These are phyloP conservation scores for Trifolium fragiferum DNA, from an alignment of 306 rosid genomes.

Conservation along the genomic window DNA sequence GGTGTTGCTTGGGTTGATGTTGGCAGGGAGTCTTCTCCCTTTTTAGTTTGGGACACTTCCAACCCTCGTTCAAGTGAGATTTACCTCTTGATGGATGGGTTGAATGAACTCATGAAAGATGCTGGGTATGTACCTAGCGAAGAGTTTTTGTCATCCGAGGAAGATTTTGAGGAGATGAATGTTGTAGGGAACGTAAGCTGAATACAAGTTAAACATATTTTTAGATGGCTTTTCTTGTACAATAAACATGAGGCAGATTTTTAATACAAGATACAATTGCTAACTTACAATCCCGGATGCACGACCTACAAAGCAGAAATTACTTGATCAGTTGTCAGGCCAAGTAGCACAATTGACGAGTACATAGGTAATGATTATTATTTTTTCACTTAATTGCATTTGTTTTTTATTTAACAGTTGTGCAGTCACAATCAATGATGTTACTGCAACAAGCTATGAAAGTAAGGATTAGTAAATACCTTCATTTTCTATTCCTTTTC, in stretches of 20 bases:
- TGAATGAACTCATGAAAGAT: constrained; percentile 68
- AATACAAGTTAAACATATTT: constrained; percentile 6
- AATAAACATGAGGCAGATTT: not conserved
- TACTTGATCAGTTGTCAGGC: not conserved
- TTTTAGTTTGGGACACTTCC: constrained; percentile 70
- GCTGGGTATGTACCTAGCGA: constrained; percentile 46
- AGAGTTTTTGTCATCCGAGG: constrained; percentile 52
- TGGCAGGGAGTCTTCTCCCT: constrained; percentile 66
- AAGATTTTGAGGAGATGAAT: constrained; percentile 51
- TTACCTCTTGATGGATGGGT: constrained; percentile 65
- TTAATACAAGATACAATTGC: not conserved
- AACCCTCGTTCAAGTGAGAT: constrained; percentile 56
- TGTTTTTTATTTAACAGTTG: not conserved
- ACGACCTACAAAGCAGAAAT: not conserved
- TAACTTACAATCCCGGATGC: not conserved
- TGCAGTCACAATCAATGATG: not conserved
- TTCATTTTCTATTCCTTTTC: not conserved
- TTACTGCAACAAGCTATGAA: not conserved
- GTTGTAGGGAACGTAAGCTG: constrained; percentile 35
- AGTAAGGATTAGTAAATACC: not conserved
- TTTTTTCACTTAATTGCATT: not conserved
- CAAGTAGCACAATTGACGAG: not conserved
- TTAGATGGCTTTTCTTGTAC: constrained; percentile 30
- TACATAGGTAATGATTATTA: not conserved
- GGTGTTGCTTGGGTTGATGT: constrained; percentile 78